These are phyloP conservation scores for Stephanodiscus minutulus DNA, from an alignment of 108 stramenopile genomes.

Conservation along the genomic window DNA sequence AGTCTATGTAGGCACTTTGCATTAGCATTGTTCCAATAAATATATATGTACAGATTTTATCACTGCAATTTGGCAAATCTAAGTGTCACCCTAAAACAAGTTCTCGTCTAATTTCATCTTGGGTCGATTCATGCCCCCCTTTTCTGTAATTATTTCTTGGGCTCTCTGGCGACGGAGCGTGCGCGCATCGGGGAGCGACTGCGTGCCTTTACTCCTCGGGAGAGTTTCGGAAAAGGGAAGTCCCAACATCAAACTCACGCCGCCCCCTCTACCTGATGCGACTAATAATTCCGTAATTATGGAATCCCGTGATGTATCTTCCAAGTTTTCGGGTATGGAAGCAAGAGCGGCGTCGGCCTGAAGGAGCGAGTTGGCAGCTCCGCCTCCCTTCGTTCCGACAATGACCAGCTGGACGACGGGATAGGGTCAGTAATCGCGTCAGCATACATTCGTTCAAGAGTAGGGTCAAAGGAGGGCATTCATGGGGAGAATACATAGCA, in stretches of 20 bases:
- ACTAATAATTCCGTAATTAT: conserved; percentile 15
- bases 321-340: not conserved
- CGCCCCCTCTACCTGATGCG: conserved; percentile 13
- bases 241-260: conserved; percentile 8
- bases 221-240: not conserved
- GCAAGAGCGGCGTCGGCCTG: conserved; percentile 27
- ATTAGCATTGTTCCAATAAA: too few species aligned
- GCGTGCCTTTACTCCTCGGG: not conserved
- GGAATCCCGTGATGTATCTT: conserved; percentile 4
- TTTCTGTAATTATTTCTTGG: not conserved
- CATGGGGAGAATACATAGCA: not conserved
- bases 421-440: not conserved
- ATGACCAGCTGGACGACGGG: conserved; percentile 27
- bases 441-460: not conserved
- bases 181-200: not conserved
- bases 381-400: conserved; percentile 30
- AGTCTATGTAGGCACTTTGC: too few species aligned
- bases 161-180: not conserved
- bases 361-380: conserved; percentile 22
- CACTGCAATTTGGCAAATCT: too few species aligned
- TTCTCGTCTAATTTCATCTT: too few species aligned
- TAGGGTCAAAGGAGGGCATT: not conserved
- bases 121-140: not conserved
- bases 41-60: too few species aligned
- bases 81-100: too few species aligned